Conservation (phyloP, 306 rosid genomes). For the Inga laurina region DNA sequence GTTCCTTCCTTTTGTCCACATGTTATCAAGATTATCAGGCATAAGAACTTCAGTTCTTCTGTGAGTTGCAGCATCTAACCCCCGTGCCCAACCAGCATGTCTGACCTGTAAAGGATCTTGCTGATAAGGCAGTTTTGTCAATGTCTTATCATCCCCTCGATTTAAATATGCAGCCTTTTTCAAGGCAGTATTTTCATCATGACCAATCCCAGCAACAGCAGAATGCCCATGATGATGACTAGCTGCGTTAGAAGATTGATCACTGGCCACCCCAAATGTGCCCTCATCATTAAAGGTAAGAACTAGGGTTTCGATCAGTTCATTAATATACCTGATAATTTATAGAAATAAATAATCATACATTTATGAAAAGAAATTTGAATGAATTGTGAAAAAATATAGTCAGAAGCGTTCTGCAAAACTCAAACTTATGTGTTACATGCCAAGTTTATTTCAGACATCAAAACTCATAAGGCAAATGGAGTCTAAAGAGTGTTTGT, state of each 20-base stretch:
- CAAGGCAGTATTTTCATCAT: slow-evolving; percentile 42
- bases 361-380: slow-evolving; percentile 20
- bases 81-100: slow-evolving; percentile 77
- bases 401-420: background rate
- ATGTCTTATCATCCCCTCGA: background rate
- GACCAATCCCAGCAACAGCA: slow-evolving; percentile 31
- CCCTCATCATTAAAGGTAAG: slow-evolving; percentile 53
- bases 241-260: slow-evolving; percentile 47
- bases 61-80: slow-evolving; percentile 79
- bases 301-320: slow-evolving; percentile 73
- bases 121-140: background rate
- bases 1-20: slow-evolving; percentile 98
- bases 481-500: background rate
- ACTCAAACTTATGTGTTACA: slow-evolving; percentile 4
- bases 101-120: background rate
- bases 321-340: slow-evolving; percentile 77
- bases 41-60: slow-evolving; percentile 93
- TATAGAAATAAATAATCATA: background rate
- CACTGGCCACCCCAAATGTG: slow-evolving; percentile 36
- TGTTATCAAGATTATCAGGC: slow-evolving; percentile 97
- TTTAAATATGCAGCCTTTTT: background rate
- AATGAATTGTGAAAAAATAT: background rate
- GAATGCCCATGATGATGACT: slow-evolving; percentile 52
- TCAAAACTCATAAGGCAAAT: slow-evolving; percentile 14
- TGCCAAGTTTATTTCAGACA: background rate